Evolutionary conservation across 2,329 filamentous ascomycete species (phyloP).

Genomic region (Blastomyces percursus): DNA sequence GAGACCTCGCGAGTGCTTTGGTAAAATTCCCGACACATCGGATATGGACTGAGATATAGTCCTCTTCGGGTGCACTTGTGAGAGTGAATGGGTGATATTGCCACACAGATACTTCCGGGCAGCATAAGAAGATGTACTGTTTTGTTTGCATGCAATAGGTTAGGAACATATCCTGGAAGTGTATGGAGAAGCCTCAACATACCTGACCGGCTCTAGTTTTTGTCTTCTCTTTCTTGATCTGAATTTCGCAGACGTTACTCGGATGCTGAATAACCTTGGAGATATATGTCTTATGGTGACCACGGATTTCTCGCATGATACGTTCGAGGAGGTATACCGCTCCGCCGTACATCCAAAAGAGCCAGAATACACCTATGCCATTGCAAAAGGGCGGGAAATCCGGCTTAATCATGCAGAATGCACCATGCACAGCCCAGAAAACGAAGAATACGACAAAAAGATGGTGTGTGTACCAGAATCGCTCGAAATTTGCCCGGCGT

Average conservation of each 20-base stretch:
- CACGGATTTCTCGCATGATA: constrained; percentile 65
- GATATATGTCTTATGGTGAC: constrained; percentile 72
- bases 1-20: constrained; percentile 52
- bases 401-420: constrained; percentile 83
- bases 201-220: constrained; percentile 65
- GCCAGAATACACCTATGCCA: constrained; percentile 72
- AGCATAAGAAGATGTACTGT: constrained; percentile 77
- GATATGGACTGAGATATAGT: constrained; percentile 80
- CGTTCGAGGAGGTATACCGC: constrained; percentile 72
- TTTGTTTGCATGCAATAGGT: constrained; percentile 9
- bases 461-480: constrained; percentile 86
- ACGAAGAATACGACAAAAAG: constrained; percentile 81
- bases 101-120: constrained; percentile 74
- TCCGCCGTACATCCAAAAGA: constrained; percentile 80
- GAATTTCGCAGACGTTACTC: constrained; percentile 79
- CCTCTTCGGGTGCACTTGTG: constrained; percentile 77
- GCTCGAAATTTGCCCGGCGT: constrained; percentile 70
- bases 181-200: constrained; percentile 3
- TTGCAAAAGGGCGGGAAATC: constrained; percentile 62
- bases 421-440: constrained; percentile 82
- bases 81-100: constrained; percentile 83
- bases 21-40: constrained; percentile 78
- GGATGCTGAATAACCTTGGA: constrained; percentile 85
- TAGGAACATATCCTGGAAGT: background rate
- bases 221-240: constrained; percentile 82